These are phyloP conservation scores for Aureobasidium mangrovei DNA, from an alignment of 2,329 filamentous ascomycete species.

Conservation along the genomic window DNA sequence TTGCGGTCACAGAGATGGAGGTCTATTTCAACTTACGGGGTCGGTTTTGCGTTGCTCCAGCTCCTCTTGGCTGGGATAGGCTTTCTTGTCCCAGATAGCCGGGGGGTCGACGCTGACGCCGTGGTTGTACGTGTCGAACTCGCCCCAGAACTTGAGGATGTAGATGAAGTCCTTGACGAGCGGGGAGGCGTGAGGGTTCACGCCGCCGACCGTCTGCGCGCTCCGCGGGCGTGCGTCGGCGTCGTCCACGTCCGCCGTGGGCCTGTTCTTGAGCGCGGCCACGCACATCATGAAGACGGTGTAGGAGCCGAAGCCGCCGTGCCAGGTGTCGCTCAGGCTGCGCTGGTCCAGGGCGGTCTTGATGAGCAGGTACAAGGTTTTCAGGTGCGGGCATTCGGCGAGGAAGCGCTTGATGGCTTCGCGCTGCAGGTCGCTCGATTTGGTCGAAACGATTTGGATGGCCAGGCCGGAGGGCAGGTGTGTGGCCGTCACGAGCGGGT, in stretches of 20 bases:
- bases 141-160: slow-evolving; percentile 43
- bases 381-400: slow-evolving; percentile 41
- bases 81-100: slow-evolving; percentile 32
- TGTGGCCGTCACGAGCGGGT: slow-evolving; percentile 34
- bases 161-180: slow-evolving; percentile 38
- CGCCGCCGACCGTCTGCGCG: background rate
- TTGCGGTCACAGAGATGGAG: no score
- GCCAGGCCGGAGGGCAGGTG: slow-evolving; percentile 42
- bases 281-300: slow-evolving; percentile 49
- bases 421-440: slow-evolving; percentile 30
- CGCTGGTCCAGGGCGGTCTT: slow-evolving; percentile 44
- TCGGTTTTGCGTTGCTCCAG: background rate
- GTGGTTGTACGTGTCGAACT: slow-evolving; percentile 36
- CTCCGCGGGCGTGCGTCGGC: background rate
- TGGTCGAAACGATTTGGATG: slow-evolving; percentile 43
- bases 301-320: slow-evolving; percentile 46
- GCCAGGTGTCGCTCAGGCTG: slow-evolving; percentile 39
- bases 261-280: slow-evolving; percentile 40
- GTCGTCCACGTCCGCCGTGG: background rate
- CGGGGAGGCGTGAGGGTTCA: slow-evolving; percentile 17
- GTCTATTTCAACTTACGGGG: background rate
- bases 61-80: background rate
- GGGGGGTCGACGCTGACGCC: slow-evolving; percentile 45
- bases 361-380: slow-evolving; percentile 40
- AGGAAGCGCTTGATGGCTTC: slow-evolving; percentile 40